Evolutionary conservation across 495 filamentous ascomycete species (phyloP), one percentile per base, ranked within the genome.

Genomic region (Hypoxylon fuscum): DNA sequence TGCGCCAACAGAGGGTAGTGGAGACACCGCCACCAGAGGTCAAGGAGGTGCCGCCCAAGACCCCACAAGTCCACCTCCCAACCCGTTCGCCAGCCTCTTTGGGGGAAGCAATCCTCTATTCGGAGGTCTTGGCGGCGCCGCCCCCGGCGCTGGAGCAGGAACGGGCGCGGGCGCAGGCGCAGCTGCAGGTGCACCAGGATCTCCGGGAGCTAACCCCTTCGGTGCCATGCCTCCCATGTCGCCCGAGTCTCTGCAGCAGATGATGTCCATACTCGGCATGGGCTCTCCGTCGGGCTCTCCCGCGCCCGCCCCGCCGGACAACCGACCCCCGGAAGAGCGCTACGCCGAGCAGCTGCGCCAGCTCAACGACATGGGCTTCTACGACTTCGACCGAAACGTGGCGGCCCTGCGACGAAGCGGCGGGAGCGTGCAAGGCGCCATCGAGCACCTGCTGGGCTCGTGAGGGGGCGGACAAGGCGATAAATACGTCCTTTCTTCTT

Each of bases 331-430:
- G 0, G 96, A 98, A 80, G 96, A 97, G 70, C 80, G 90, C 61
- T 99, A 96, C 61, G 92, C 89, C 5, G 87, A 90, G 11, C 96
- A 99, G 71, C 78, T 99, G 43, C 82, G 92, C 42, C 94, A 97
- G 72, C 77, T 99, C 61, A 98, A 99, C 72, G 95, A 98, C 50
- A 99, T 99, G 96, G 96, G 96, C 3, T 98, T 99, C 74, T 96
- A 86, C 71, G 95, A 99, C 64, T 98, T 98, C 69, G 93, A 98
- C 52, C 74, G 89, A 69, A 99, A 99, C 62, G 85, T 99, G 32
- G 85, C 88, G 64, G 96, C 96, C 14, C 77, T 99, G 72, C 85
- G 95, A 75, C 83, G 93, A 61, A 87, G 90, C 53, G 96, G 96
- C 0, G 96, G 96, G 5, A 97, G 91, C 72, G 95, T 98, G 58